These are phyloP conservation scores for Aspergillus flavus DNA, from an alignment of 2,329 filamentous ascomycete genomes.

Conservation along the genomic window DNA sequence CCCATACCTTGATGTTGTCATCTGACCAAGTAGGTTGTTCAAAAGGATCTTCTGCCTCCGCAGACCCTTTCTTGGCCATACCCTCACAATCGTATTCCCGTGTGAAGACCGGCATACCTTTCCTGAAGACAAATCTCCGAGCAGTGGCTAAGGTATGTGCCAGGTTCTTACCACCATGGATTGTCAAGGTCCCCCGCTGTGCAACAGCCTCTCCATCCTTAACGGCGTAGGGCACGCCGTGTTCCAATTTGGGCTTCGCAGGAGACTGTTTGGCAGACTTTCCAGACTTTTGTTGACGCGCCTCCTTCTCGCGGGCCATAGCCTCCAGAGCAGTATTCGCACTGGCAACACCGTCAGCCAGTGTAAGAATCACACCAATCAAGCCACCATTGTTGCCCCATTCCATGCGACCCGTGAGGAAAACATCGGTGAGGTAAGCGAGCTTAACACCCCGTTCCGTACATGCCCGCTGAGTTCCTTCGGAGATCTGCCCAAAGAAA, in stretches of 20 bases:
- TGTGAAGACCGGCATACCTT: conserved; percentile 72
- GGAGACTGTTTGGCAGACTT: conserved; percentile 10
- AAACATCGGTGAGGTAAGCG: conserved; percentile 71
- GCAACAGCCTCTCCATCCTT: conserved; percentile 25
- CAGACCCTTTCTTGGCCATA: conserved; percentile 26
- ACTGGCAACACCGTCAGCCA: conserved; percentile 68
- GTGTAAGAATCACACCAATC: conserved; percentile 79
- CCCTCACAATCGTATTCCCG: conserved; percentile 63
- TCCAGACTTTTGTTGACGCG: conserved; percentile 13
- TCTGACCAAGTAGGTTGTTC: conserved; percentile 72
- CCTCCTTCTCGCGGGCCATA: conserved; percentile 23
- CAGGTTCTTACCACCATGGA: conserved; percentile 82
- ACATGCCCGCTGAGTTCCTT: conserved; percentile 81
- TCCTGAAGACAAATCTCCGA: conserved; percentile 82
- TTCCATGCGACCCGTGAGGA: conserved; percentile 75
- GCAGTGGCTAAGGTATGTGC: conserved; percentile 79
- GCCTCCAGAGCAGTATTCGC: conserved; percentile 51
- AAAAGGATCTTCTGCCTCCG: conserved; percentile 26
- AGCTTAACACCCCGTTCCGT: conserved; percentile 68
- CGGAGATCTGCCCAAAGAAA: conserved; percentile 77
- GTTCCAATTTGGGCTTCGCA: conserved; percentile 27
- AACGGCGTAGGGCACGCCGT: conserved; percentile 32
- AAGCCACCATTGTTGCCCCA: conserved; percentile 81
- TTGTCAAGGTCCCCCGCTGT: conserved; percentile 52
- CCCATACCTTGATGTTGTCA: conserved; percentile 79